These are phyloP conservation scores for Boletellus dicymbophilus DNA, from an alignment of 1,284 basidiomycete species.

Conservation along the genomic window DNA sequence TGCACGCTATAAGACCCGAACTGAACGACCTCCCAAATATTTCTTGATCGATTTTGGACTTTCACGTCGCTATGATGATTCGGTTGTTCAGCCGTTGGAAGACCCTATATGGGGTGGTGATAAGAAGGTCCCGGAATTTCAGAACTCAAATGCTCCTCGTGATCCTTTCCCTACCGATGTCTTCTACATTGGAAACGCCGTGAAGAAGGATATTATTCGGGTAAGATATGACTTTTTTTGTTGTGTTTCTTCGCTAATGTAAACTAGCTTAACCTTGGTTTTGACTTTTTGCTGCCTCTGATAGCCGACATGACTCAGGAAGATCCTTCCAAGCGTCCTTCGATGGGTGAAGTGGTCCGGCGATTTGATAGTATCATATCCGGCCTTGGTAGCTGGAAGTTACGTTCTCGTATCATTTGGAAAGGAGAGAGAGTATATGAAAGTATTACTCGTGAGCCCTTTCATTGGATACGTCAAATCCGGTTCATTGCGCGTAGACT, in stretches of 20 bases:
- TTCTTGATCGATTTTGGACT: constrained; percentile 18
- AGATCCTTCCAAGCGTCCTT: constrained; percentile 20
- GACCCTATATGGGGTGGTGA: constrained; percentile 26
- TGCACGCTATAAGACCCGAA: constrained; percentile 16
- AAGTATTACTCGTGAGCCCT: not conserved
- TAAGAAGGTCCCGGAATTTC: constrained; percentile 29
- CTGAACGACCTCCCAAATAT: constrained; percentile 11
- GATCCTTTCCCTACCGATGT: constrained; percentile 29
- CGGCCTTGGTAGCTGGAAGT: constrained; percentile 1
- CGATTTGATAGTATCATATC: constrained; percentile 7
- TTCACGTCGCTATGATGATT: constrained; percentile 27
- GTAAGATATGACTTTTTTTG: too few relatives aligned
- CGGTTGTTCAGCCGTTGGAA: constrained; percentile 22
- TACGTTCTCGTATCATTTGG: constrained; percentile 13
- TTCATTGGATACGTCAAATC: constrained; percentile 18
- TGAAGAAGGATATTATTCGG: constrained; percentile 8
- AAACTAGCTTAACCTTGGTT: not conserved
- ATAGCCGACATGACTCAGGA: constrained; percentile 19
- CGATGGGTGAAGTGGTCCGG: constrained; percentile 15
- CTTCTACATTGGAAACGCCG: constrained; percentile 27
- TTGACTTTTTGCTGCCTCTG: constrained; percentile 21
- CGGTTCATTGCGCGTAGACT: constrained; percentile 6
- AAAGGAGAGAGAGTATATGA: constrained; percentile 3
- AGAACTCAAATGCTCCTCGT: constrained; percentile 1
- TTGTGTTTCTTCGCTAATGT: too few relatives aligned